Percentiles rank a stretch among this genome's conserved stretches.
Evolutionary conservation across 495 filamentous ascomycete genomes (phyloP).

Genomic region (Niebla homalea): DNA sequence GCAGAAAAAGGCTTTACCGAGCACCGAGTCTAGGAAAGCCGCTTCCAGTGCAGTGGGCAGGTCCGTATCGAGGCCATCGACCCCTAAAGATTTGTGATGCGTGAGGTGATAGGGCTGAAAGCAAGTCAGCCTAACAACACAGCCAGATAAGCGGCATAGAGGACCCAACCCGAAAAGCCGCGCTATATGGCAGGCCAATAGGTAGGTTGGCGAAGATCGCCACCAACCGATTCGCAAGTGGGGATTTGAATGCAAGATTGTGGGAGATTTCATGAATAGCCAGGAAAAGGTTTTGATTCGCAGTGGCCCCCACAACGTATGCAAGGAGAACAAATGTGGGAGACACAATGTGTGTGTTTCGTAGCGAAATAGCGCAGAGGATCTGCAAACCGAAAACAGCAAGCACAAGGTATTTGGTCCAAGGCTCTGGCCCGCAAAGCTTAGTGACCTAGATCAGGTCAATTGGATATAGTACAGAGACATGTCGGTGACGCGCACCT

Average conservation of each 20-base stretch:
- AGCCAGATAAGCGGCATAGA: not conserved
- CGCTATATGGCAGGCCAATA: conserved; percentile 91
- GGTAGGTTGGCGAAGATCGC: conserved; percentile 92
- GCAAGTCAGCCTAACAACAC: not conserved
- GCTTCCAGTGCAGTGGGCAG: conserved; percentile 88
- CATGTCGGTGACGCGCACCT: conserved; percentile 40
- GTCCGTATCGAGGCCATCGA: conserved; percentile 92
- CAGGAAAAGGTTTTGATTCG: conserved; percentile 97
- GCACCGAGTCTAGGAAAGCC: conserved; percentile 85
- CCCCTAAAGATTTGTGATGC: conserved; percentile 97
- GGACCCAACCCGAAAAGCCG: conserved; percentile 66
- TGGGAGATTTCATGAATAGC: conserved; percentile 99
- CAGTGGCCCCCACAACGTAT: conserved; percentile 87
- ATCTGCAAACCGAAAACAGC: conserved; percentile 76
- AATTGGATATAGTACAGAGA: conserved; percentile 6
- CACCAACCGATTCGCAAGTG: conserved; percentile 69
- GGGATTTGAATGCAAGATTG: conserved; percentile 83
- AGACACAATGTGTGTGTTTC: conserved; percentile 66
- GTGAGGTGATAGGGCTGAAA: conserved; percentile 91
- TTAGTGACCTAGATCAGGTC: conserved; percentile 61
- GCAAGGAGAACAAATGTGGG: conserved; percentile 71
- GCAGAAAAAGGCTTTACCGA: conserved; percentile 98
- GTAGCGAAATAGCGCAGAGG: conserved; percentile 64
- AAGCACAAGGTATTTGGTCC: conserved; percentile 87
- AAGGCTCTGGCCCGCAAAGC: conserved; percentile 89